These are phyloP conservation scores for Podaxis sp. DNA, from an alignment of 768 basidiomycete species.

Conservation along the genomic window DNA sequence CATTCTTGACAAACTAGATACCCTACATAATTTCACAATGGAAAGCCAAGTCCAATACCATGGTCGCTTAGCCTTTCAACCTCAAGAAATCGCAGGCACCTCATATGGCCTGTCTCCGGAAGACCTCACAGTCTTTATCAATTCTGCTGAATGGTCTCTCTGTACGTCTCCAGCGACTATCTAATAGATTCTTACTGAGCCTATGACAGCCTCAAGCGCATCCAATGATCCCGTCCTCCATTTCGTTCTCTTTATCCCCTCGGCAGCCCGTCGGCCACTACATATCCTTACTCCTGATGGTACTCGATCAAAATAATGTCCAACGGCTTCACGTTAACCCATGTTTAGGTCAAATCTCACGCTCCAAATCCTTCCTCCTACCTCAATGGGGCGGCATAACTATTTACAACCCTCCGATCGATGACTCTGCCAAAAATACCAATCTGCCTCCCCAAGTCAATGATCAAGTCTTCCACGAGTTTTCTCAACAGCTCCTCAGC, in stretches of 20 bases:
- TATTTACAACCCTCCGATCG: conserved; percentile 60
- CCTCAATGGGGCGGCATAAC: conserved; percentile 95
- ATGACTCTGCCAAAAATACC: conserved; percentile 23
- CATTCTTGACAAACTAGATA: conserved; percentile 52
- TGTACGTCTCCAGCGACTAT: conserved; percentile 44
- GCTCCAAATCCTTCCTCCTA: conserved; percentile 74
- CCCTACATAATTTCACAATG: conserved; percentile 86
- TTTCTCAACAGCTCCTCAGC: conserved; percentile 67
- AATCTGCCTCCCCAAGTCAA: conserved; percentile 45
- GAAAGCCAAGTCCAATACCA: conserved; percentile 95
- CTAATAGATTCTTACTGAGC: background rate
- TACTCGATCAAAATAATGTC: conserved; percentile 20
- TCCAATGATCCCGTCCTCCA: conserved; percentile 94
- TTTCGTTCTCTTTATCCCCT: conserved; percentile 88
- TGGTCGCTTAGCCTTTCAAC: conserved; percentile 83
- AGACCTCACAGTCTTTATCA: conserved; percentile 89
- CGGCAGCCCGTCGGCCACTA: conserved; percentile 64
- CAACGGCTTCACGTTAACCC: conserved; percentile 4
- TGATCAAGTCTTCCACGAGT: conserved; percentile 54
- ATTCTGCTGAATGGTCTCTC: conserved; percentile 94
- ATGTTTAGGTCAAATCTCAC: conserved; percentile 41
- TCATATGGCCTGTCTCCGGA: conserved; percentile 68
- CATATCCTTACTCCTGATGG: conserved; percentile 58
- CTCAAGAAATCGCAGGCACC: conserved; percentile 37
- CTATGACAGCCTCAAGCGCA: conserved; percentile 74